Base-by-base conservation (phyloP, 1,139 yeast genomes). In the Candida gigantensis region DNA sequence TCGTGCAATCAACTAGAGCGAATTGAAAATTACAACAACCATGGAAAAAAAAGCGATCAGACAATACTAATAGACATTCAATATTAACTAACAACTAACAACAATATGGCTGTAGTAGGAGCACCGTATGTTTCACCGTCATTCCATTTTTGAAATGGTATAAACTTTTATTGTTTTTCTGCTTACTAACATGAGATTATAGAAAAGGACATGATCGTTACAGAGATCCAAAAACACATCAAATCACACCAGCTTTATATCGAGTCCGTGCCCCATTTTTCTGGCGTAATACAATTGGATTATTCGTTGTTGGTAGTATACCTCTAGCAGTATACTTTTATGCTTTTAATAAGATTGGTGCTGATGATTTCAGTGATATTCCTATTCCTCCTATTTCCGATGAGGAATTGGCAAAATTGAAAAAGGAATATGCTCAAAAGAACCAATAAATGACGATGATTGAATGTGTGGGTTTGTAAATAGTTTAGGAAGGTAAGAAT, bases 361-460 rank as follows among this genome's bases (percentile, higher is more conserved):
- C 79, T 45, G 97, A 89, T 56, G 96, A 90, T 50, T 87, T 90
- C 57, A 77, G 74, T 34, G 96, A 89, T 58, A 85, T 90, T 51
- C 97, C 97, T 35, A 81, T 90, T 47, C 97, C 97, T 34, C 97
- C 97, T 19, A 74, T 90, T 47, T 76, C 83, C 30, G 95, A 86
- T 42, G 80, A 74, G 38, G 95, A 88, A 57, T 72, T 90, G 56
- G 77, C 74, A 38, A 72, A 78, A 60, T 74, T 90, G 65, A 80
- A 74, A 60, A 70, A 74, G 55, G 92, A 87, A 56, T 83, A 83
- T 52, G 81, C n/a, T n/a, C n/a, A 76, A 49, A 62, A 61, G 28
- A 70, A 66, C 51, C 65, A 69, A 49, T 24, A 28, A 18, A 12
- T 21, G 32, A 16, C 7, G 13, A 28, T 18, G 23, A 26, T 15